These are phyloP conservation scores for Wallacemonas collosoma DNA, from an alignment of 208 protist genomes.

Conservation along the genomic window DNA sequence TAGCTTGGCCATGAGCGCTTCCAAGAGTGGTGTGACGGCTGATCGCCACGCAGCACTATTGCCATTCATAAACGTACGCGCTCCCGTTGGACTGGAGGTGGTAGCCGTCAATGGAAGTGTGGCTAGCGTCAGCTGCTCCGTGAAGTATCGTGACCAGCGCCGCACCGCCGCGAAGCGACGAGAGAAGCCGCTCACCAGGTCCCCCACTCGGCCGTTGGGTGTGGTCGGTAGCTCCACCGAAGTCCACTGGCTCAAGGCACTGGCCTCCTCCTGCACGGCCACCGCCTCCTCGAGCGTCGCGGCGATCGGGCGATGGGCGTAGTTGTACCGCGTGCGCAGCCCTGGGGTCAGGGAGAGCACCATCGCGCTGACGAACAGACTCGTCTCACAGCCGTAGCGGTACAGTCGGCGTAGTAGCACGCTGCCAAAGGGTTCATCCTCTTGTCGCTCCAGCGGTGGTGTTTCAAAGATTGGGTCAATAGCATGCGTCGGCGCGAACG, in stretches of 20 bases:
- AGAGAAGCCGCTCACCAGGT: slow-evolving; percentile 60
- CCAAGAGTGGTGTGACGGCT: slow-evolving; percentile 25
- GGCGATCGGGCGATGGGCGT: slow-evolving; percentile 38
- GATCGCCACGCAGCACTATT: not conserved
- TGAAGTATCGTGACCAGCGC: slow-evolving; percentile 38
- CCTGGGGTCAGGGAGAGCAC: slow-evolving; percentile 74
- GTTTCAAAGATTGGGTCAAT: slow-evolving; percentile 43
- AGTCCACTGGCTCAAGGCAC: not conserved
- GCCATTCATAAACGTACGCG: no score
- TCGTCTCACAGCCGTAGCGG: slow-evolving; percentile 51
- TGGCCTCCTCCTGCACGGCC: slow-evolving; percentile 11
- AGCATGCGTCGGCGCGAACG: slow-evolving; percentile 22
- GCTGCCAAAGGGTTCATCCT: slow-evolving; percentile 70
- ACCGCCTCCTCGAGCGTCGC: slow-evolving; percentile 20
- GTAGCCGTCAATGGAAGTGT: no score
- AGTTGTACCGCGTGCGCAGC: slow-evolving; percentile 69
- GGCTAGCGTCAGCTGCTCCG: slow-evolving; percentile 17
- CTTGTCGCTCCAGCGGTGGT: slow-evolving; percentile 67
- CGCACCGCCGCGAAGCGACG: slow-evolving; percentile 54
- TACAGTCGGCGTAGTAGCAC: slow-evolving; percentile 69
- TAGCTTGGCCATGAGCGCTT: slow-evolving; percentile 50
- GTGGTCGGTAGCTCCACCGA: slow-evolving; percentile 25
- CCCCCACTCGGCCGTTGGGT: slow-evolving; percentile 42
- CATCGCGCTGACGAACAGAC: slow-evolving; percentile 66
- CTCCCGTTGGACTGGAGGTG: no score